Base-by-base conservation (phyloP, 1,139 yeast species). In the Pichia norvegensis region DNA sequence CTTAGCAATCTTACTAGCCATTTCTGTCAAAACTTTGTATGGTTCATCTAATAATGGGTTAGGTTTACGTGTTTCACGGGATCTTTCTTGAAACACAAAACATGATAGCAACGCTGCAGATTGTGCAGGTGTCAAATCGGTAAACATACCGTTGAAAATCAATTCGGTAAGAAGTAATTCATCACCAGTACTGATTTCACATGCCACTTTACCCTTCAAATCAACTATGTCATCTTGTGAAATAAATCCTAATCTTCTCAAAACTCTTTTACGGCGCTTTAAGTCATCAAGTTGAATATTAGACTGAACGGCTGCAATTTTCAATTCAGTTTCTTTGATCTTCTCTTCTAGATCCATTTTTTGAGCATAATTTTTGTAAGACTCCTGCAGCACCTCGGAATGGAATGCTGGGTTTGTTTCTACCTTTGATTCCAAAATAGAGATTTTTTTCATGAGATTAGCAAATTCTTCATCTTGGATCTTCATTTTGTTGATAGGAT, bases 121-220 rank as follows among this genome's bases (percentile, higher is more conserved):
- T 63, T 88, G 97, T 58, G 86, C 95, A 3, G 95, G 82, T 3
- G 79, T 73, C 52, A 94, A 70, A 43, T 87, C 95, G 57, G 82
- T 88, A 67, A 92, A 92, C 35, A 85, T 85, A 74, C 98, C 98
- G 61, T 88, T 87, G 72, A 92, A 92, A 36, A 94, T 85, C 57
- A 92, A 71, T 63, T 94, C 98, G 0, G 97, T 90, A 43, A 92
- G 69, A 53, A 92, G 65, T 48, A 92, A 69, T 65, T 88, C 97
- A 64, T 88, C 96, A 49, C 98, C 98, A 25, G 95, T 84, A 59
- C 95, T 83, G 58, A 92, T 92, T 60, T 92, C 98, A 66, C 98
- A 64, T 1, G 64, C 64, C 40, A 60, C 81, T 46, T 65, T 55
- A 44, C 67, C 99, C 68, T 94, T 94, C 56, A 92, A 73, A 62